phyloP scores from a whole-genome alignment of 257 asterid genomes.

The Striga asiatica region DNA sequence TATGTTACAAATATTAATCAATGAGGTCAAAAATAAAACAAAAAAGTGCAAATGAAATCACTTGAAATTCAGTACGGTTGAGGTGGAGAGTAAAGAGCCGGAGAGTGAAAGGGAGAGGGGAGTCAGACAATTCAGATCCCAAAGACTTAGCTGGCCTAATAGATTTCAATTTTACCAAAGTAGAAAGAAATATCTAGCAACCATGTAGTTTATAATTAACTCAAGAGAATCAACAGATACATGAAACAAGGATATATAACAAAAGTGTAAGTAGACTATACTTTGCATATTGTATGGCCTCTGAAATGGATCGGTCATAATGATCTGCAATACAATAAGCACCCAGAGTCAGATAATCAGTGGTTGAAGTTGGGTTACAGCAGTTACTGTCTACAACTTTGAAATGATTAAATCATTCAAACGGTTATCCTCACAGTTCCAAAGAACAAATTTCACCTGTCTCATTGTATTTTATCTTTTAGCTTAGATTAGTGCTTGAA shows the following conservation, averaged over 20 bases:
- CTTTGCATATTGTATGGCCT: constrained; percentile 60
- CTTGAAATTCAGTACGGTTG: no score
- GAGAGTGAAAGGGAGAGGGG: no score
- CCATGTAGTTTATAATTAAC: not conserved
- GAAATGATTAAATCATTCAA: no score
- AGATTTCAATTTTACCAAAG: not conserved
- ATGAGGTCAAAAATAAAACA: not conserved
- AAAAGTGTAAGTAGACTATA: constrained; percentile 13
- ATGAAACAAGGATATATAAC: not conserved
- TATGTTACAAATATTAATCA: constrained; percentile 3
- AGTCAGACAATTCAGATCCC: no score
- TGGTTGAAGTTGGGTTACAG: no score
- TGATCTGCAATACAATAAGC: constrained; percentile 44
- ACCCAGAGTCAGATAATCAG: constrained; percentile 6
- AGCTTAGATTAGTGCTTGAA: no score
- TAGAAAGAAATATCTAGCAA: not conserved
- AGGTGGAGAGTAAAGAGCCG: no score
- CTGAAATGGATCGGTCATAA: constrained; percentile 60
- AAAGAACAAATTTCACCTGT: no score
- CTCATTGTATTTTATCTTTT: no score
- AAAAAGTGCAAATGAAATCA: not conserved
- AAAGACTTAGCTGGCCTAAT: no score
- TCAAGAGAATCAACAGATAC: not conserved
- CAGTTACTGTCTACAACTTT: no score
- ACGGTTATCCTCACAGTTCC: no score